Evolutionary conservation across 176 grass and related monocot species (phyloP), one percentile per base, ranked within the genome.

Genomic region (Eremochloa ophiuroides): DNA sequence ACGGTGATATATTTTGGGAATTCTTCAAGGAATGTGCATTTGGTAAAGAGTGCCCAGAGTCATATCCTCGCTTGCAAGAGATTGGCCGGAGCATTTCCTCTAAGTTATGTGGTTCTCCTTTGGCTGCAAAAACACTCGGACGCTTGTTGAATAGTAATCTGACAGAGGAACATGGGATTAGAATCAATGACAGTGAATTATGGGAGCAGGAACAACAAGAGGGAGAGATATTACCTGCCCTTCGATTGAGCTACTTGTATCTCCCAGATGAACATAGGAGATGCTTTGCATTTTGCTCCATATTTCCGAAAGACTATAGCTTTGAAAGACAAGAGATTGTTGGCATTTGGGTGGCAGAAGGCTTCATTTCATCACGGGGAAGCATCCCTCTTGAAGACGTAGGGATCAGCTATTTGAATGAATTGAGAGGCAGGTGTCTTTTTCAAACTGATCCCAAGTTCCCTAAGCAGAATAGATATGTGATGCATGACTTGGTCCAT

Each of bases 401-500:
- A 0, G 88, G 77, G 63, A 77, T 12, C 2, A 35, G 31, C 0
- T 68, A 40, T 6, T 68, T 68, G 18, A 35, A 66, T 37, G 18
- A 37, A 10, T 68, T 84, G 35, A 22, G 31, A 17, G n/a, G 16
- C 14, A 75, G 80, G 14, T 87, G 51, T 9, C 79, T 91, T 53
- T 26, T 91, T 25, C 55, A 67, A 25, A 8, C 0, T 9, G 31
- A 10, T 78, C 22, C 22, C 2, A 40, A 11, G 14, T 68, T 1
- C 20, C 71, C 13, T 12, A 17, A 22, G 10, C 2, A 53, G 6
- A 4, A 4, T 34, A 63, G 13, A 44, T 84, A 75, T 60, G 69
- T 61, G 22, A 89, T 87, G 47, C 88, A 87, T 40, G 84, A 87
- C 74, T 61, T 80, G 58, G 84, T 91, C 11, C 89, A 80, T 76